Conservation (phyloP, 495 filamentous ascomycete genomes). For the Lasiosphaeria hispida region DNA sequence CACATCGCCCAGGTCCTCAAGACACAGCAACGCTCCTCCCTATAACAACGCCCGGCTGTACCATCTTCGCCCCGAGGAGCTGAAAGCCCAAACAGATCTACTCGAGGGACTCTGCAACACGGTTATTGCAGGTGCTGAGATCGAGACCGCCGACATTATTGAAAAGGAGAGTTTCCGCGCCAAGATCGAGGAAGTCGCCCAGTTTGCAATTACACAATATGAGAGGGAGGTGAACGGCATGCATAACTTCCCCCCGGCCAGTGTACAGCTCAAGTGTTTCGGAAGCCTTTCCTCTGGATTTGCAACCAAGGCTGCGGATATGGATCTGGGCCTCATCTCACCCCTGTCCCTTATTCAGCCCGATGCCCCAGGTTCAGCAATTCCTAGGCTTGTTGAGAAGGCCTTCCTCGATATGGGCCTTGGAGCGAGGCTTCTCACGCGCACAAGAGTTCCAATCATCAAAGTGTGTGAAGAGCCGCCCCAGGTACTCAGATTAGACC, state of each 20-base stretch:
- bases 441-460: slow-evolving; percentile 77
- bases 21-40: slow-evolving; percentile 14
- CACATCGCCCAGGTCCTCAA: slow-evolving; percentile 11
- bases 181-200: slow-evolving; percentile 55
- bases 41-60: slow-evolving; percentile 18
- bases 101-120: slow-evolving; percentile 45
- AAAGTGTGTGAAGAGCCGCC: slow-evolving; percentile 71
- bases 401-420: slow-evolving; percentile 65
- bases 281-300: slow-evolving; percentile 73
- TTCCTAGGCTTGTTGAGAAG: slow-evolving; percentile 65
- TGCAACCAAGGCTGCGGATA: slow-evolving; percentile 68
- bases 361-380: slow-evolving; percentile 50
- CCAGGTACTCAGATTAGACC: slow-evolving; percentile 44
- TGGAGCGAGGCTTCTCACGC: slow-evolving; percentile 66
- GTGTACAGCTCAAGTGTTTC: slow-evolving; percentile 63
- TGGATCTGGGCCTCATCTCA: slow-evolving; percentile 70
- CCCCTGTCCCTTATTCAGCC: slow-evolving; percentile 49
- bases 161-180: slow-evolving; percentile 63
- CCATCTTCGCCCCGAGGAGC: slow-evolving; percentile 30
- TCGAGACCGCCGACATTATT: slow-evolving; percentile 50
- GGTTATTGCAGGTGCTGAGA: slow-evolving; percentile 45
- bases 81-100: slow-evolving; percentile 42
- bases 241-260: slow-evolving; percentile 41
- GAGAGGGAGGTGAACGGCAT: slow-evolving; percentile 39
- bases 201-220: slow-evolving; percentile 49